These are phyloP conservation scores for Jacaranda mimosifolia DNA, from an alignment of 257 asterid species.

Conservation along the genomic window DNA sequence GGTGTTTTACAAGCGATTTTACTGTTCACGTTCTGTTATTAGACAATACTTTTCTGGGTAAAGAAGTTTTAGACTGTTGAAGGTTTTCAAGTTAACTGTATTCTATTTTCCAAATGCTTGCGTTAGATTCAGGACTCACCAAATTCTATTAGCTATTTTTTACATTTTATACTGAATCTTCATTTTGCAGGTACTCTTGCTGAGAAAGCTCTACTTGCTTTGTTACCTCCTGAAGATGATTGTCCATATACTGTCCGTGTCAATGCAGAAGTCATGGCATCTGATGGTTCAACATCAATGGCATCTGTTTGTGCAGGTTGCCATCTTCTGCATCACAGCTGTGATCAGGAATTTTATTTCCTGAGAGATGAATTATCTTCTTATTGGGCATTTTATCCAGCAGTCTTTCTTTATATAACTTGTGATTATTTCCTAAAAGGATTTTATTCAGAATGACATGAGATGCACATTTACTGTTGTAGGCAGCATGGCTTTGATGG, in stretches of 20 bases:
- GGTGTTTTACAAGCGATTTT: not conserved
- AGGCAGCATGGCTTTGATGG: slow-evolving; percentile 99
- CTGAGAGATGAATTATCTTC: slow-evolving; percentile 23
- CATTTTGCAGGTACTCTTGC: slow-evolving; percentile 85
- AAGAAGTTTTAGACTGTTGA: not conserved
- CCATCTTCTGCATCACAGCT: slow-evolving; percentile 28
- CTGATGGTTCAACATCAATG: slow-evolving; percentile 99
- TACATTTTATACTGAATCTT: slow-evolving; percentile 31
- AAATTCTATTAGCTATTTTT: not conserved
- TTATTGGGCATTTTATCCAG: slow-evolving; percentile 12
- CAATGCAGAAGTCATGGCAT: slow-evolving; percentile 98
- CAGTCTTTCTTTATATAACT: slow-evolving; percentile 11
- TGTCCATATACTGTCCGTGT: slow-evolving; percentile 88
- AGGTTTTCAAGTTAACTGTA: not conserved
- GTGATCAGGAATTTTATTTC: slow-evolving; percentile 14
- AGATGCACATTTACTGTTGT: slow-evolving; percentile 32
- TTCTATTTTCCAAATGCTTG: not conserved
- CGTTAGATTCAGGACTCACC: slow-evolving; percentile 1
- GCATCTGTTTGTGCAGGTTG: slow-evolving; percentile 99
- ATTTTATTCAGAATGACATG: slow-evolving; percentile 28
- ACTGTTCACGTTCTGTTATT: not conserved
- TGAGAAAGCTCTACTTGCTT: slow-evolving; percentile 92
- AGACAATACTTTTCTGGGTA: not conserved
- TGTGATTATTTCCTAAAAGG: slow-evolving; percentile 24
- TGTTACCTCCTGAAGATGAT: slow-evolving; percentile 87